These are phyloP conservation scores for Petunia hybrid DNA, from an alignment of 305 asterid species.

Conservation along the genomic window DNA sequence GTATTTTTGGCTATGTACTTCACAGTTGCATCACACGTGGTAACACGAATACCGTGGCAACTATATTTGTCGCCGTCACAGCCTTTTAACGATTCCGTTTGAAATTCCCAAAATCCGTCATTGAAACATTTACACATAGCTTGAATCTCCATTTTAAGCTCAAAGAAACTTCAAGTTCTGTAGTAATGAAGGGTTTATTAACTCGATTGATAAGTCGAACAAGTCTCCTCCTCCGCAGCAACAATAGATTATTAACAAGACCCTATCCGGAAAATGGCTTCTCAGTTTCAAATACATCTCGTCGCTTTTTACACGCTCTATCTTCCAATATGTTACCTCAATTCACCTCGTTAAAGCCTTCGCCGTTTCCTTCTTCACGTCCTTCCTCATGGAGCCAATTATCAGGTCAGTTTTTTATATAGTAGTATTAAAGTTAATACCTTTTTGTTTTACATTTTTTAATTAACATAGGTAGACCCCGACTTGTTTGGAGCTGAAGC, in stretches of 20 bases:
- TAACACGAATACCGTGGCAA: not conserved
- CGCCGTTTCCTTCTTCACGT: conserved; percentile 32
- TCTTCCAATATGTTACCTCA: conserved; percentile 35
- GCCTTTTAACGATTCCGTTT: not conserved
- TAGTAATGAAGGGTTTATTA: conserved; percentile 50
- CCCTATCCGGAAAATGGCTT: conserved; percentile 34
- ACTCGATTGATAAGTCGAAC: conserved; percentile 56
- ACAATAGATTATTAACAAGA: conserved; percentile 43
- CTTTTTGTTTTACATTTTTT: not conserved
- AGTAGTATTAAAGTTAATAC: not conserved
- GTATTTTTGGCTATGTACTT: too few species aligned
- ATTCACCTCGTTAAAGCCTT: conserved; percentile 41
- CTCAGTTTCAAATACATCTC: conserved; percentile 30
- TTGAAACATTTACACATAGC: not conserved
- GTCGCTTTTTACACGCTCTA: conserved; percentile 48
- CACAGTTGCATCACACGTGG: not conserved
- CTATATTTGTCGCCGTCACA: not conserved
- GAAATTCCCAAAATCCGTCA: too few species aligned
- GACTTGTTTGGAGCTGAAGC: not conserved
- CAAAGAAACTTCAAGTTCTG: not conserved
- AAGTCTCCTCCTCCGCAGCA: conserved; percentile 40
- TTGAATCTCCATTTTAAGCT: not conserved
- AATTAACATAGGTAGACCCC: too few species aligned
- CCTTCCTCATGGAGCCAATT: conserved; percentile 46
- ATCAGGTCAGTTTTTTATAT: conserved; percentile 50